phyloP scores from a whole-genome alignment of 768 basidiomycete species.

The Tylopilus plumbeoviolaceoides region DNA sequence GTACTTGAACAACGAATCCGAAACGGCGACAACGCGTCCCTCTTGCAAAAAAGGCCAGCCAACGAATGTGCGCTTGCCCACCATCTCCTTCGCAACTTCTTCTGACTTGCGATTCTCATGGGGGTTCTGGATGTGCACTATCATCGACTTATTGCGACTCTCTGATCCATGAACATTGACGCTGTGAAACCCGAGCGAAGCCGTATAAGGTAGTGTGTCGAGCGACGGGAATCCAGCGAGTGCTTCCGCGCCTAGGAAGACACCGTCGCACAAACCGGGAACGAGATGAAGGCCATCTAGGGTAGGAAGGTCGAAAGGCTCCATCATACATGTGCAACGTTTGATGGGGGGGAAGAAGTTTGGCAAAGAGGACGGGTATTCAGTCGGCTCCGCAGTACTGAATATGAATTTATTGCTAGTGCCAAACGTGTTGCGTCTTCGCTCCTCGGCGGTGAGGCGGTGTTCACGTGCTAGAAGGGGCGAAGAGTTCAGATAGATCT shows the following conservation, averaged over 20 bases:
- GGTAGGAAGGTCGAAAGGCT: constrained; percentile 84
- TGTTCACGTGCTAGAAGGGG: constrained; percentile 62
- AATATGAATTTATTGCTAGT: constrained; percentile 78
- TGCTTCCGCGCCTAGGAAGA: constrained; percentile 77
- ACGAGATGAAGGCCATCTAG: constrained; percentile 80
- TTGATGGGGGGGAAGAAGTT: constrained; percentile 91
- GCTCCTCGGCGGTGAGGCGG: constrained; percentile 73
- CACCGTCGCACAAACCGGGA: constrained; percentile 85
- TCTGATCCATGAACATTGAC: constrained; percentile 93
- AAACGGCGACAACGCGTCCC: constrained; percentile 80
- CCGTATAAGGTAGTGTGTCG: constrained; percentile 78
- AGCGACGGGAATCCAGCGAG: constrained; percentile 97
- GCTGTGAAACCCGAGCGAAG: constrained; percentile 75
- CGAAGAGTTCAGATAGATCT: background rate
- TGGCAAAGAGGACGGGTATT: constrained; percentile 88
- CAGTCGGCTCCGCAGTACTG: constrained; percentile 54
- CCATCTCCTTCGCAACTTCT: constrained; percentile 68
- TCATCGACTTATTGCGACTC: constrained; percentile 89
- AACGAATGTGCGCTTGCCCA: constrained; percentile 74
- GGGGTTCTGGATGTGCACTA: constrained; percentile 77
- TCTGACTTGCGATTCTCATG: constrained; percentile 64
- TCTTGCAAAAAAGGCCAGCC: constrained; percentile 97
- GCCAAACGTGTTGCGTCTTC: constrained; percentile 68
- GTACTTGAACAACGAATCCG: constrained; percentile 84
- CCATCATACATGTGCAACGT: constrained; percentile 75